A percentile compares a stretch with the other conserved stretches of the same genome.
These are phyloP conservation scores for Ceratobasidium papillatum DNA, from an alignment of 1,284 basidiomycete genomes.

Conservation along the genomic window DNA sequence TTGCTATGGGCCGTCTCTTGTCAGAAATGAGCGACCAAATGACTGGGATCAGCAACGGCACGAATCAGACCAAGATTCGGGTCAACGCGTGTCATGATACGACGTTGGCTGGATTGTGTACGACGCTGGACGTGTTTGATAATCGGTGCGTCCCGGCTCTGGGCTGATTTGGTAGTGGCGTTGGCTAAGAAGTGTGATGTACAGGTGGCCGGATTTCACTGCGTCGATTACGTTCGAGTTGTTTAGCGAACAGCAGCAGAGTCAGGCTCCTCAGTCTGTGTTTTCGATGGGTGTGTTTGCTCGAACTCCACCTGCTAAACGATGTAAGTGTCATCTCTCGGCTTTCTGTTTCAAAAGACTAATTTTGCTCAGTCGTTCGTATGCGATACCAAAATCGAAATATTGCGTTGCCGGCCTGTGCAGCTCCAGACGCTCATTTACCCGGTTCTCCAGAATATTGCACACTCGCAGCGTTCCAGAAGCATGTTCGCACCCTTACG, in stretches of 20 bases:
- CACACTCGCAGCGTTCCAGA: constrained; percentile 71
- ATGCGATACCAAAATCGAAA: constrained; percentile 80
- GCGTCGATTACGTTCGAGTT: constrained; percentile 77
- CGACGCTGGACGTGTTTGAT: constrained; percentile 79
- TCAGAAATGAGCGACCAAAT: constrained; percentile 70
- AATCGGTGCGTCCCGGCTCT: constrained; percentile 60
- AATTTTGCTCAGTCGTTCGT: constrained; percentile 63
- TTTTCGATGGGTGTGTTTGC: constrained; percentile 32
- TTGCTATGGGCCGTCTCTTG: constrained; percentile 80
- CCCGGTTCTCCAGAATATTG: constrained; percentile 80
- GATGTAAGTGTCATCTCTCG: neutral
- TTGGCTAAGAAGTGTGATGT: neutral
- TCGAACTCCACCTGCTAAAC: constrained; percentile 10
- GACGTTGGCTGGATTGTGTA: constrained; percentile 70
- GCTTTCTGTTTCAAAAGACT: neutral
- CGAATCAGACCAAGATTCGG: constrained; percentile 64
- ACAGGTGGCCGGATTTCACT: constrained; percentile 78
- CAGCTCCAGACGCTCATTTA: constrained; percentile 71
- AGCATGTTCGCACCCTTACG: constrained; percentile 68
- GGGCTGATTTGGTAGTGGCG: neutral
- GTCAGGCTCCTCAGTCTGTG: constrained; percentile 7
- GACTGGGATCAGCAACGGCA: constrained; percentile 61
- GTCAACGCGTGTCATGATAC: constrained; percentile 68
- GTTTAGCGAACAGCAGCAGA: constrained; percentile 57
- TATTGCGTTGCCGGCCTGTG: constrained; percentile 72